Percentiles rank a stretch among this genome's conserved stretches.
These are phyloP conservation scores for Platanthera zijinensis DNA, from an alignment of 106 monocot species.

Conservation along the genomic window DNA sequence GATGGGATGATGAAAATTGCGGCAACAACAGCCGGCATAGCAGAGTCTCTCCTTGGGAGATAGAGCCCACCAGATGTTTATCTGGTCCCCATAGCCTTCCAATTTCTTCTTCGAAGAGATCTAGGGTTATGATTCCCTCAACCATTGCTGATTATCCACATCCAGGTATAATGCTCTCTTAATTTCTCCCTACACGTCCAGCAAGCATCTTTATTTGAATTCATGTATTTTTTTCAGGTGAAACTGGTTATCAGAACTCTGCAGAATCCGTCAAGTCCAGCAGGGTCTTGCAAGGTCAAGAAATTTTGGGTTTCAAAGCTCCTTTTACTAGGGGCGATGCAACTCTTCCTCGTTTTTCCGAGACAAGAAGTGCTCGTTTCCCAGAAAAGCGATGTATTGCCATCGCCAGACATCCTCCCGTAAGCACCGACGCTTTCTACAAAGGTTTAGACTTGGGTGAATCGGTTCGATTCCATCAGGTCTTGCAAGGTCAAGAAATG, in stretches of 20 bases:
- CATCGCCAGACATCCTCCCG: conserved; percentile 19
- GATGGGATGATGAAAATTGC: conserved; percentile 46
- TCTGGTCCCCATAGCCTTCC: conserved; percentile 23
- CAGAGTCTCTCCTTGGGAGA: conserved; percentile 73
- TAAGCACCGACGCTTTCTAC: conserved; percentile 30
- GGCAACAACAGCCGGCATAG: conserved; percentile 23
- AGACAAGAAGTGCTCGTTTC: conserved; percentile 20
- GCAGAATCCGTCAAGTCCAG: conserved; percentile 49
- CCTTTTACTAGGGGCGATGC: conserved; percentile 25
- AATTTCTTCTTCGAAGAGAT: conserved; percentile 42
- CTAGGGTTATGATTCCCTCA: conserved; percentile 23
- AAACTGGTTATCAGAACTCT: conserved; percentile 36
- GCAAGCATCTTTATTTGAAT: background rate
- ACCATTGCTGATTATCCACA: conserved; percentile 29
- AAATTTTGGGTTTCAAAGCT: conserved; percentile 29
- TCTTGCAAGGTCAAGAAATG: conserved; percentile 99
- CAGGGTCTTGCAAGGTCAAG: conserved; percentile 28
- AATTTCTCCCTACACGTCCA: background rate
- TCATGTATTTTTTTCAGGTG: conserved; percentile 27
- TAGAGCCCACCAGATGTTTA: conserved; percentile 42
- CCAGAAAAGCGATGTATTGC: conserved; percentile 17
- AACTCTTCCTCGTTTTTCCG: conserved; percentile 16
- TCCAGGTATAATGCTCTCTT: conserved; percentile 25
- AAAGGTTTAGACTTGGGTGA: conserved; percentile 62
- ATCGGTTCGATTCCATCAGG: conserved; percentile 77